These are phyloP conservation scores for Pilaira anomala DNA, from an alignment of 192 early-diverging fungal species.

Conservation along the genomic window DNA sequence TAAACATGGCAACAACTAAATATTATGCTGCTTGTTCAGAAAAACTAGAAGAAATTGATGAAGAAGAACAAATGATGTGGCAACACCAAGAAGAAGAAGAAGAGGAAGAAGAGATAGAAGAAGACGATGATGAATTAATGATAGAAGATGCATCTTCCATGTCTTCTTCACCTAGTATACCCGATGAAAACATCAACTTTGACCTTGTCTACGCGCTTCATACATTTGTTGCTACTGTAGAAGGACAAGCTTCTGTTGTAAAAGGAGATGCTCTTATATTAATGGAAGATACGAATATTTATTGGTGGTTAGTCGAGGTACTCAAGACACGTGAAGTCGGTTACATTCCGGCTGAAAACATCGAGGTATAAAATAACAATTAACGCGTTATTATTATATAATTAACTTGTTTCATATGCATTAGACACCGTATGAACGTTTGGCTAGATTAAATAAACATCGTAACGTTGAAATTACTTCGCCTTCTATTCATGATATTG, in stretches of 20 bases:
- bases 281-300: constrained; percentile 76
- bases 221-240: constrained; percentile 76
- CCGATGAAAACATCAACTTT: constrained; percentile 67
- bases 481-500: constrained; percentile 12
- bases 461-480: constrained; percentile 56
- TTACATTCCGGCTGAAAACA: constrained; percentile 84
- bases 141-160: constrained; percentile 37
- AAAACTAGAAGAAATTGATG: constrained; percentile 6
- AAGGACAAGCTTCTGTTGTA: constrained; percentile 74
- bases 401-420: background rate
- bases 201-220: constrained; percentile 74
- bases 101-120: constrained; percentile 28
- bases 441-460: constrained; percentile 73
- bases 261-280: constrained; percentile 69
- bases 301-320: constrained; percentile 71
- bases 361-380: constrained; percentile 52
- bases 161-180: constrained; percentile 41
- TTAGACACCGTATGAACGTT: constrained; percentile 71
- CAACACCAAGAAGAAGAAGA: constrained; percentile 11
- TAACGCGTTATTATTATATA: background rate
- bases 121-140: constrained; percentile 37
- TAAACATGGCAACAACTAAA: background rate
- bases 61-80: constrained; percentile 11
- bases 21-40: background rate
- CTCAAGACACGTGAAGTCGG: constrained; percentile 67